These are phyloP conservation scores for Umbelopsis isabellina DNA, from an alignment of 192 early-diverging fungal genomes.

Conservation along the genomic window DNA sequence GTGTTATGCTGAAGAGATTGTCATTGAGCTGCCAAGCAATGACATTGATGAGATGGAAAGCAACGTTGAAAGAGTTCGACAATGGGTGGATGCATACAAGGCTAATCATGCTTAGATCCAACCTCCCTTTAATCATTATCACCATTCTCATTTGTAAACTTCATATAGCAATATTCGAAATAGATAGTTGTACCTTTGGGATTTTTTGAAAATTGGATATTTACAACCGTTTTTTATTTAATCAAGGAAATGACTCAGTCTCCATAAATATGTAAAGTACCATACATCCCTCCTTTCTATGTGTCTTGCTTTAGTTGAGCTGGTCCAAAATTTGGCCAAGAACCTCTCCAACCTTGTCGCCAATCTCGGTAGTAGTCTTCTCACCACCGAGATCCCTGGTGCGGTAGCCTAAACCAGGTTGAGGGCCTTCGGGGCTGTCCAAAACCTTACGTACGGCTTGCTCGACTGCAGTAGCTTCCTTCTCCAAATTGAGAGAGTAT, in stretches of 20 bases:
- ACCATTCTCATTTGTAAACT: neutral
- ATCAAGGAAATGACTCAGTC: neutral
- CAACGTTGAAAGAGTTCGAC: slow-evolving; percentile 79
- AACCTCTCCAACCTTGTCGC: slow-evolving; percentile 85
- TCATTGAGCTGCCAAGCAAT: slow-evolving; percentile 82
- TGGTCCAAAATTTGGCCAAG: slow-evolving; percentile 62
- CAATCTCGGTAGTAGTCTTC: slow-evolving; percentile 86
- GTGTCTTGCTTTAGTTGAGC: neutral
- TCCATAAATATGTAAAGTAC: neutral
- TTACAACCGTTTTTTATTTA: slow-evolving; percentile 19
- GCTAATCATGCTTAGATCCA: slow-evolving; percentile 25
- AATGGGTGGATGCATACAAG: slow-evolving; percentile 71
- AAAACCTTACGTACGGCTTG: slow-evolving; percentile 89
- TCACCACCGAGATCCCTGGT: slow-evolving; percentile 91
- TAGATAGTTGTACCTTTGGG: no score
- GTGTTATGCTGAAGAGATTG: slow-evolving; percentile 78
- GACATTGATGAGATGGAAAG: slow-evolving; percentile 89
- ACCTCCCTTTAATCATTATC: neutral
- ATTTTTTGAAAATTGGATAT: slow-evolving; percentile 4
- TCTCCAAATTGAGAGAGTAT: slow-evolving; percentile 90
- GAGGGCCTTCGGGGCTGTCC: slow-evolving; percentile 66
- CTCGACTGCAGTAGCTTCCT: slow-evolving; percentile 92
- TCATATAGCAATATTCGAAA: no score
- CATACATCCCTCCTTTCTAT: neutral
- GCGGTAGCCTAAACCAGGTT: slow-evolving; percentile 72